Conservation (phyloP, 768 basidiomycete genomes). For the Leucogyrophana mollusca region DNA sequence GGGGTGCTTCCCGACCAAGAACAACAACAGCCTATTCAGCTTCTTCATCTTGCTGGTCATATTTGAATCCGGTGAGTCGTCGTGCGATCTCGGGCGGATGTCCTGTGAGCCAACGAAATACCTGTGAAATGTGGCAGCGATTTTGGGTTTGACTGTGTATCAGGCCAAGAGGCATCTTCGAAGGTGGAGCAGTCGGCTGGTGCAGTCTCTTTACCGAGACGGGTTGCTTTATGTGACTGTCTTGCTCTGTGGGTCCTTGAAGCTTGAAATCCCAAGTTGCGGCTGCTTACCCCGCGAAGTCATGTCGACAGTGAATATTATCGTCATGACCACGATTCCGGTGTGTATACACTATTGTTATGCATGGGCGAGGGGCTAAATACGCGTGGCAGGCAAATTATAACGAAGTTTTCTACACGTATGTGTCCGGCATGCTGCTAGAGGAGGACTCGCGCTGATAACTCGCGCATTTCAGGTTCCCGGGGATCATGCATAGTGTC, state of each 20-base stretch:
- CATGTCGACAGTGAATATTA: neutral
- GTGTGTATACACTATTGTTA: neutral
- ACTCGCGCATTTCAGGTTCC: slow-evolving; percentile 2
- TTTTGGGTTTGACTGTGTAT: neutral
- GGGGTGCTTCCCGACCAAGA: slow-evolving; percentile 3
- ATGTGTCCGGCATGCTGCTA: neutral
- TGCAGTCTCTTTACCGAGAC: slow-evolving; percentile 1
- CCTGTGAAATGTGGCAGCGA: neutral
- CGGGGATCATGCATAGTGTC: slow-evolving; percentile 1
- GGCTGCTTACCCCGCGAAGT: neutral
- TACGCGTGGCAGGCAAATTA: slow-evolving; percentile 1
- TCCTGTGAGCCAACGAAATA: neutral
- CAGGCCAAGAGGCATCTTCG: neutral
- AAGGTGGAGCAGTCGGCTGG: neutral
- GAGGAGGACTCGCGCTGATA: neutral
- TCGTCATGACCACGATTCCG: slow-evolving; percentile 1
- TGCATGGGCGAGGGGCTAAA: neutral
- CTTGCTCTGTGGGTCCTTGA: slow-evolving; percentile 1
- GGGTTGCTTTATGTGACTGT: neutral
- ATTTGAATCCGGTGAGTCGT: neutral
- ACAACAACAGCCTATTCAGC: neutral
- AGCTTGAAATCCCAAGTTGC: neutral
- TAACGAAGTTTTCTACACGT: slow-evolving; percentile 5
- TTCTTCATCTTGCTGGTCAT: neutral
- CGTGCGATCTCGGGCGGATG: neutral